Evolutionary conservation across 768 basidiomycete genomes (phyloP).

Genomic region (Kwoniella sp.): DNA sequence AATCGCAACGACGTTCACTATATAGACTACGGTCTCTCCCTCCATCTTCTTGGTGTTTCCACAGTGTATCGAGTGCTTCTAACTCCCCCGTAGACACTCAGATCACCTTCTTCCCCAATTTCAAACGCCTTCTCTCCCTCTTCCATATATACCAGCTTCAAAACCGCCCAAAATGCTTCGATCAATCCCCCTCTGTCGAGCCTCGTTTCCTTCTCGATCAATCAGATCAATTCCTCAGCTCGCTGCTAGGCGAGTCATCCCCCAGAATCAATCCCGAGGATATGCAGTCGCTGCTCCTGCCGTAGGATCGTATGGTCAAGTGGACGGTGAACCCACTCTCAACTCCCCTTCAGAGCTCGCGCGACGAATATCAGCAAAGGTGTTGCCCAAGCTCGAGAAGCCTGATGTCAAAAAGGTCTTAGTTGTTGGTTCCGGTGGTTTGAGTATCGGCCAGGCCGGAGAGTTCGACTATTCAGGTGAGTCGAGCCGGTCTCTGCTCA

Average conservation of each 20-base stretch:
- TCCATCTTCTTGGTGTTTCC: not conserved
- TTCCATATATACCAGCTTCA: not conserved
- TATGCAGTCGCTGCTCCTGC: constrained; percentile 57
- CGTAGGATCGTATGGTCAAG: constrained; percentile 53
- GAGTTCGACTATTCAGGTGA: constrained; percentile 96
- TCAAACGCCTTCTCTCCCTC: not conserved
- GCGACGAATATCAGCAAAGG: constrained; percentile 86
- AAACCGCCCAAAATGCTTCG: constrained; percentile 18
- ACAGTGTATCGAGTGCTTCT: not conserved
- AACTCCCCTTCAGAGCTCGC: constrained; percentile 95
- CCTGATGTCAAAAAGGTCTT: constrained; percentile 93
- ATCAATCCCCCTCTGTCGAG: constrained; percentile 22
- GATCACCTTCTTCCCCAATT: not conserved
- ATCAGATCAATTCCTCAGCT: constrained; percentile 13
- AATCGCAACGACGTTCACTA: not conserved
- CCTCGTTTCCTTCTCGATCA: constrained; percentile 15
- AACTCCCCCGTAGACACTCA: not conserved
- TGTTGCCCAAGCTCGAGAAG: constrained; percentile 85
- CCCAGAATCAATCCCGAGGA: constrained; percentile 13
- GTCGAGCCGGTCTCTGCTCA: no score
- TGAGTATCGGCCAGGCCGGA: constrained; percentile 96
- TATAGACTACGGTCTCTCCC: not conserved
- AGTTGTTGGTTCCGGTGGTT: constrained; percentile 93
- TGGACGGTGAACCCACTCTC: constrained; percentile 58
- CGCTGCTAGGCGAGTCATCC: constrained; percentile 15